Evolutionary conservation across 2,329 filamentous ascomycete species (phyloP).

Genomic region (Zalaria obscura): DNA sequence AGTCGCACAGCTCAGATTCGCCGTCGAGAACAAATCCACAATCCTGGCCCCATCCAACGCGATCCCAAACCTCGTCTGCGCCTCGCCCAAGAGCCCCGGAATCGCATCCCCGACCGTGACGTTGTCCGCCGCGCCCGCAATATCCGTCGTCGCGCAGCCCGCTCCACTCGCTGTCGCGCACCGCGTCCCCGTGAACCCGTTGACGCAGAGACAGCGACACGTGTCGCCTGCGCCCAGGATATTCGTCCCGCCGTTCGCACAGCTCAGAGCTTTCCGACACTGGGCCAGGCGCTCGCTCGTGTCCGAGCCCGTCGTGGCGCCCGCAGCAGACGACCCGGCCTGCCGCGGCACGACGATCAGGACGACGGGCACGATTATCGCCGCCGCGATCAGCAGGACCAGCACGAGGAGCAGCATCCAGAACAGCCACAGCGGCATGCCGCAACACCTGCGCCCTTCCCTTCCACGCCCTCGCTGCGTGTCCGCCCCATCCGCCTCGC

Average conservation of each 20-base stretch:
- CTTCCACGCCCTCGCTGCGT: not conserved
- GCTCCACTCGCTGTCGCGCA: conserved; percentile 38
- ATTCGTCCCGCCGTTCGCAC: conserved; percentile 69
- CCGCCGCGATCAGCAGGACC: conserved; percentile 61
- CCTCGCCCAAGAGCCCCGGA: conserved; percentile 54
- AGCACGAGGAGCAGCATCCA: conserved; percentile 51
- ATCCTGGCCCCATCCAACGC: conserved; percentile 57
- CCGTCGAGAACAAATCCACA: conserved; percentile 60
- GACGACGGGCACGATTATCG: conserved; percentile 63
- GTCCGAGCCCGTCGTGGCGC: conserved; percentile 1
- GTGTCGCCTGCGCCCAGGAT: conserved; percentile 36
- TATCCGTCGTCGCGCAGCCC: conserved; percentile 40
- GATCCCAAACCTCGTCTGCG: conserved; percentile 58
- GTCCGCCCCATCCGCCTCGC: conserved; percentile 4
- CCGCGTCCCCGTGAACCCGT: conserved; percentile 61
- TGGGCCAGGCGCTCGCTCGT: conserved; percentile 23
- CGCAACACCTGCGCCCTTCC: conserved; percentile 56
- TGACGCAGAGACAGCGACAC: conserved; percentile 79
- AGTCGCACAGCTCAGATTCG: conserved; percentile 63
- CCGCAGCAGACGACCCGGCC: conserved; percentile 13
- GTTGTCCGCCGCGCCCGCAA: conserved; percentile 43
- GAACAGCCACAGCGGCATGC: conserved; percentile 69
- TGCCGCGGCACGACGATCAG: conserved; percentile 45
- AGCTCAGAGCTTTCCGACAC: conserved; percentile 50
- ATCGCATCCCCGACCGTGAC: conserved; percentile 73